Percentiles rank a stretch among this genome's conserved stretches.
phyloP scores from a whole-genome alignment of 2,329 filamentous ascomycete species.

The Ceratocystis alfenasii region DNA sequence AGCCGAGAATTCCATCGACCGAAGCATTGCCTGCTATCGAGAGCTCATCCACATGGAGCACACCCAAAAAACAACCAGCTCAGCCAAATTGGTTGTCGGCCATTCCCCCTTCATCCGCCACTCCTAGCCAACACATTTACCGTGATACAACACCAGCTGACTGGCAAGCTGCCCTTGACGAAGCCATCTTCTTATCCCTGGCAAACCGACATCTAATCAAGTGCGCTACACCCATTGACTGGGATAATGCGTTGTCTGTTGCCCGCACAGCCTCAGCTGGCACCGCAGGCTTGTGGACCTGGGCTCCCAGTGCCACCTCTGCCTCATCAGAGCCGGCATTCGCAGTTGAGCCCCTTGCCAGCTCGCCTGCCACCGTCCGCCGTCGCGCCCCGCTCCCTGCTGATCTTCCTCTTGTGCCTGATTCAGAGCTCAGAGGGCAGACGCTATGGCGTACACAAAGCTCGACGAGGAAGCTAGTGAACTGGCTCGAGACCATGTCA shows the following conservation, averaged over 20 bases:
- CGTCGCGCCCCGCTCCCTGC: conserved; percentile 1
- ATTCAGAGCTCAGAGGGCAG: not conserved
- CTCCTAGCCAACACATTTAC: conserved; percentile 20
- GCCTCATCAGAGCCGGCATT: not conserved
- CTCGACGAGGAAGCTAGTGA: not conserved
- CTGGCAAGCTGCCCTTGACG: conserved; percentile 30
- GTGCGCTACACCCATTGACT: not conserved
- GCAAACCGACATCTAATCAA: not conserved
- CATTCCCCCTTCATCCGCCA: not conserved
- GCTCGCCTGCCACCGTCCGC: not conserved
- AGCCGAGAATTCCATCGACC: conserved; percentile 17
- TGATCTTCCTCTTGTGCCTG: not conserved
- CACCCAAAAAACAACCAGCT: not conserved
- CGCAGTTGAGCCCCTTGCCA: not conserved
- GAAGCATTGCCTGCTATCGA: not conserved
- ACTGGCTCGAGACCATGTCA: conserved; percentile 14
- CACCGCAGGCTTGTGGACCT: conserved; percentile 14
- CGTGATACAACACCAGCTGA: conserved; percentile 26
- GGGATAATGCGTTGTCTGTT: not conserved
- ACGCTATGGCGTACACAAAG: not conserved
- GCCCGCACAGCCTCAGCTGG: not conserved
- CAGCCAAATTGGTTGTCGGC: not conserved
- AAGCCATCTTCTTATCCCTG: conserved; percentile 26
- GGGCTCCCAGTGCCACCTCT: conserved; percentile 2
- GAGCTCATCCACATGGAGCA: conserved; percentile 11